A percentile compares a stretch with the other conserved stretches of the same genome.
phyloP scores from a whole-genome alignment of 345 rosid species.

The Bruguiera gymnorhiza region DNA sequence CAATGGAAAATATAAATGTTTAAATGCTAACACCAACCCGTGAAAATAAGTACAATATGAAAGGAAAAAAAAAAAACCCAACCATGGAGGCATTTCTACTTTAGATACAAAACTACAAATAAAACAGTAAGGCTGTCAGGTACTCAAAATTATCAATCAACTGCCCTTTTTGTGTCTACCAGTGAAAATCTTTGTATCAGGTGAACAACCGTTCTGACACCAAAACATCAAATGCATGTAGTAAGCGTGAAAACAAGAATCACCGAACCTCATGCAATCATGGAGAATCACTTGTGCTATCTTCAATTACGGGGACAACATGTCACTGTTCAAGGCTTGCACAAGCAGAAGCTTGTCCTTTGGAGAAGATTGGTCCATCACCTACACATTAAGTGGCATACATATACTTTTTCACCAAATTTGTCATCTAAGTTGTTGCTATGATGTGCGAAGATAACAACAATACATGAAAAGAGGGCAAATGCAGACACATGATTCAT shows the following conservation, averaged over 20 bases:
- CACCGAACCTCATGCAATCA: constrained; percentile 42
- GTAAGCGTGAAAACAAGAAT: neutral
- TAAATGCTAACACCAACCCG: too few relatives aligned
- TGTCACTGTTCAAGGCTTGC: constrained; percentile 31
- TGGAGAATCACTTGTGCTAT: constrained; percentile 59
- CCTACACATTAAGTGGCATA: constrained; percentile 12
- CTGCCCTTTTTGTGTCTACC: too few relatives aligned
- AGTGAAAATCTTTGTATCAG: too few relatives aligned
- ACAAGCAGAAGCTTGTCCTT: constrained; percentile 36
- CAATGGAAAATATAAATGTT: too few relatives aligned
- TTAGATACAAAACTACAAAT: neutral
- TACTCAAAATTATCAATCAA: too few relatives aligned
- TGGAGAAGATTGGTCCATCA: constrained; percentile 37
- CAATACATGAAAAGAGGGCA: neutral
- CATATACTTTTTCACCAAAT: neutral
- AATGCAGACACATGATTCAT: neutral
- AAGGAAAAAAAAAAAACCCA: neutral
- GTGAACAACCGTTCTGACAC: neutral
- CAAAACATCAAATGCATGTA: neutral
- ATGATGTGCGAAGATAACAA: neutral
- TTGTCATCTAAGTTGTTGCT: neutral
- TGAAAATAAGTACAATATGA: neutral
- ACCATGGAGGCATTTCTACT: too few relatives aligned
- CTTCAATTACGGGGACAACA: constrained; percentile 57
- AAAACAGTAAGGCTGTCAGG: neutral